Percentiles rank a stretch among this genome's conserved stretches.
Evolutionary conservation across 345 rosid species (phyloP).

Genomic region (Populus pruinosa): DNA sequence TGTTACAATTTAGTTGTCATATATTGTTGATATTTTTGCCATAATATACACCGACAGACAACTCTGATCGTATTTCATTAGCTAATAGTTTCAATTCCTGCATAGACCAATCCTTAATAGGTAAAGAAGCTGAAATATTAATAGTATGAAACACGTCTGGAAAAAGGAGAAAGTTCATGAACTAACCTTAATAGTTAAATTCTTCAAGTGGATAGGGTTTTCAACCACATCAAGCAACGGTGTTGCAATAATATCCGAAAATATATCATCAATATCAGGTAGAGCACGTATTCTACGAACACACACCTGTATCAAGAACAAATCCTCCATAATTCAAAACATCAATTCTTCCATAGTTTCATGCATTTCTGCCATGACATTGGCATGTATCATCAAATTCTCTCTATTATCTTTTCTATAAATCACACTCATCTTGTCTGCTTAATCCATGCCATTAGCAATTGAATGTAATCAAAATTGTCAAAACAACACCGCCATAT

Average conservation of each 20-base stretch:
- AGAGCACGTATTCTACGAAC: slow-evolving; percentile 42
- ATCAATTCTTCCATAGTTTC: neutral
- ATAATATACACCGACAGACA: slow-evolving; percentile 30
- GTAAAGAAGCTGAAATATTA: neutral
- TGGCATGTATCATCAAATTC: neutral
- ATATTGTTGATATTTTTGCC: too few relatives aligned
- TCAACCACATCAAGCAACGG: slow-evolving; percentile 81
- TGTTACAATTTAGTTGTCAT: too few relatives aligned
- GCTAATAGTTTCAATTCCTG: slow-evolving; percentile 81
- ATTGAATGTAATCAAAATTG: neutral
- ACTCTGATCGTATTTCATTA: slow-evolving; percentile 61
- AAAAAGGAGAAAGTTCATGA: slow-evolving; percentile 10
- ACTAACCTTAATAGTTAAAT: slow-evolving; percentile 60
- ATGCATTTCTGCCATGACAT: neutral
- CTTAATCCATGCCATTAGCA: neutral
- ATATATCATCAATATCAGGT: slow-evolving; percentile 68
- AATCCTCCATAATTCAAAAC: neutral
- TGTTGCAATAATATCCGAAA: slow-evolving; percentile 54
- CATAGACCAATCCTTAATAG: slow-evolving; percentile 10
- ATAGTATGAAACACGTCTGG: neutral
- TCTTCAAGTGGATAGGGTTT: slow-evolving; percentile 73
- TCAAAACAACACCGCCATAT: neutral
- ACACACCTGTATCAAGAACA: slow-evolving; percentile 39
- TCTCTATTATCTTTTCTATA: neutral
- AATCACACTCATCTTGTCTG: neutral